Conservation (phyloP, 805 yeast species). For the Pichia nakasei region DNA sequence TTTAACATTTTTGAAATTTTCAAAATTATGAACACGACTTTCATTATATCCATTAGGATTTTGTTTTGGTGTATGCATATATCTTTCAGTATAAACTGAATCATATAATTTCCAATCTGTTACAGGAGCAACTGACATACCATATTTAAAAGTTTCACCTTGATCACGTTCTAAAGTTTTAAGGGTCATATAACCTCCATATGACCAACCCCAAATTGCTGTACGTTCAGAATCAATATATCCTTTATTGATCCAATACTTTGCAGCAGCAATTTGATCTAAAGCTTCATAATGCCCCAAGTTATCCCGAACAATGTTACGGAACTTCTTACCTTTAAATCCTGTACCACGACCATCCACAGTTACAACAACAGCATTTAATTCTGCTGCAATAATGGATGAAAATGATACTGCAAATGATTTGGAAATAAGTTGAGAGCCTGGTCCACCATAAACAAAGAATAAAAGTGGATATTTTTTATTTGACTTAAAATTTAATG, state of each 20-base stretch:
- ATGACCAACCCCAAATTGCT: constrained; percentile 98
- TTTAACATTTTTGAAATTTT: constrained; percentile 43
- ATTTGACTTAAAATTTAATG: constrained; percentile 53
- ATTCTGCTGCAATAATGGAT: constrained; percentile 65
- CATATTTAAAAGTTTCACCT: constrained; percentile 70
- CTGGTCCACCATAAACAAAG: constrained; percentile 93
- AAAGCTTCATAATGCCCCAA: constrained; percentile 75
- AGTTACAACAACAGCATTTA: constrained; percentile 80
- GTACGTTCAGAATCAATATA: constrained; percentile 63
- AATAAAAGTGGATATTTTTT: constrained; percentile 78
- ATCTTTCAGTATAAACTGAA: constrained; percentile 89
- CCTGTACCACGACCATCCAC: constrained; percentile 99
- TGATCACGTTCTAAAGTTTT: constrained; percentile 80
- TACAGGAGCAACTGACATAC: constrained; percentile 96
- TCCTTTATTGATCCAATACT: constrained; percentile 46
- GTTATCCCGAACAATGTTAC: constrained; percentile 71
- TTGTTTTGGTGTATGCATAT: constrained; percentile 75
- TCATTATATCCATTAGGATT: constrained; percentile 55
- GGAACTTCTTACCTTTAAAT: constrained; percentile 67
- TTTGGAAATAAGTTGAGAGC: constrained; percentile 72
- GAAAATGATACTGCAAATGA: constrained; percentile 56
- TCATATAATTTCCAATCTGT: constrained; percentile 91
- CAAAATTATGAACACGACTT: constrained; percentile 51
- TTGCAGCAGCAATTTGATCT: constrained; percentile 85
- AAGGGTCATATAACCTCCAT: constrained; percentile 90